Conservation (phyloP, 345 rosid species). For the Arabis hirsuta region DNA sequence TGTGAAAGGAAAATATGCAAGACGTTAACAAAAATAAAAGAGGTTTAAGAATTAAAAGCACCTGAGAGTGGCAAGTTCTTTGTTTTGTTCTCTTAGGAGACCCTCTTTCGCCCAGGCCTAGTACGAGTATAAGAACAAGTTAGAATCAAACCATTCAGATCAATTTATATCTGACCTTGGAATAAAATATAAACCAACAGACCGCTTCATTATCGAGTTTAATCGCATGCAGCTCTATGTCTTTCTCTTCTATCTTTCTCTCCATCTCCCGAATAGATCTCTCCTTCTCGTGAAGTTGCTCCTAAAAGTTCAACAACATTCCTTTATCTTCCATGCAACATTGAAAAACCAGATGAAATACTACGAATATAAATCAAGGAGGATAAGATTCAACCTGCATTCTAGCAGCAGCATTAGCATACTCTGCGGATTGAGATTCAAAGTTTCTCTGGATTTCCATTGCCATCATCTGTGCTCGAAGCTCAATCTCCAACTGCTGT, state of each 20-base stretch:
- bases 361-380: conserved; percentile 2
- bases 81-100: conserved; percentile 84
- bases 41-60: conserved; percentile 38
- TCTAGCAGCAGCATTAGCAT: conserved; percentile 62
- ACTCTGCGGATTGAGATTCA: conserved; percentile 67
- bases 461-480: conserved; percentile 75
- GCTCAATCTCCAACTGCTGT: conserved; percentile 74
- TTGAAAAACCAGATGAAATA: neutral
- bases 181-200: conserved; percentile 34
- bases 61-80: conserved; percentile 88
- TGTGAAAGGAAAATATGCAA: neutral
- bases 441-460: conserved; percentile 61
- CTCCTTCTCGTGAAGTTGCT: conserved; percentile 73
- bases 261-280: conserved; percentile 66
- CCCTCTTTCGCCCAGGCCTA: conserved; percentile 99
- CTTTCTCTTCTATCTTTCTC: conserved; percentile 86
- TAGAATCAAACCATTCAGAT: conserved; percentile 21
- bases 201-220: conserved; percentile 93
- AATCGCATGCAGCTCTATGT: conserved; percentile 80
- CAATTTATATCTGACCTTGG: neutral
- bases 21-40: conserved; percentile 38
- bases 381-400: conserved; percentile 59
- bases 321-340: conserved; percentile 16
- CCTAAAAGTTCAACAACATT: conserved; percentile 51
- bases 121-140: conserved; percentile 38